Evolutionary conservation across 192 early-diverging fungal genomes (phyloP), one percentile per base, ranked within the genome.

Genomic region (Funneliformis geosporum): DNA sequence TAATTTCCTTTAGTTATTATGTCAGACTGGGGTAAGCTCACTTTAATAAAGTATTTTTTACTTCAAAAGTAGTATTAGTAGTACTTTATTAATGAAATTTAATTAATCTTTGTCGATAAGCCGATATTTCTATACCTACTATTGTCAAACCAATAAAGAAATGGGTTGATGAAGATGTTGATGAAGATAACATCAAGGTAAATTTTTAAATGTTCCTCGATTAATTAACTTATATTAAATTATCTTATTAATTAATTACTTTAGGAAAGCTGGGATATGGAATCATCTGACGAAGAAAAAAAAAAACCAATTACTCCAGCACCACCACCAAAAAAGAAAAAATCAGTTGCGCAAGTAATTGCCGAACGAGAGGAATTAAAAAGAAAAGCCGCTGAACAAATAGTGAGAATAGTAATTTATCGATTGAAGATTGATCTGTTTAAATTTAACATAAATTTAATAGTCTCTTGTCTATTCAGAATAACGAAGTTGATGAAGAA

Each of bases 161-260:
- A 84, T 91, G 86, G 80, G 91, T 92, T 66, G 92, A 94, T 75
- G 91, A 92, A 47, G 90, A 90, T 79, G 85, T 83, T 60, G 86
- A 88, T 38, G 88, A 87, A 46, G 85, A 87, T 28, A 84, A 89
- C 64, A 76, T 90, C 82, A 90, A 90, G 82, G 85, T 88, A 70
- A 10, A 21, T 43, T 62, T 21, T 60, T 18, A n/a, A 40, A 16
- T 38, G 16, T 27, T 16, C 33, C 0, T 62, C 73, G 44, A 25
- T 64, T 50, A 47, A 28, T 18, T 62, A 40, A 39, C 0, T 50
- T 25, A 5, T 9, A 46, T 43, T 18, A 40, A 44, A 33, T 65
- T 50, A 0, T n/a, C 8, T 33, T 33, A 2, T 33, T 60, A 23
- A 18, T 5, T n/a, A 18, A 4, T 59, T 10, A 12, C 28, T 28